Evolutionary conservation across 129 eudicot species (phyloP).

Genomic region (Flaveria brownii): DNA sequence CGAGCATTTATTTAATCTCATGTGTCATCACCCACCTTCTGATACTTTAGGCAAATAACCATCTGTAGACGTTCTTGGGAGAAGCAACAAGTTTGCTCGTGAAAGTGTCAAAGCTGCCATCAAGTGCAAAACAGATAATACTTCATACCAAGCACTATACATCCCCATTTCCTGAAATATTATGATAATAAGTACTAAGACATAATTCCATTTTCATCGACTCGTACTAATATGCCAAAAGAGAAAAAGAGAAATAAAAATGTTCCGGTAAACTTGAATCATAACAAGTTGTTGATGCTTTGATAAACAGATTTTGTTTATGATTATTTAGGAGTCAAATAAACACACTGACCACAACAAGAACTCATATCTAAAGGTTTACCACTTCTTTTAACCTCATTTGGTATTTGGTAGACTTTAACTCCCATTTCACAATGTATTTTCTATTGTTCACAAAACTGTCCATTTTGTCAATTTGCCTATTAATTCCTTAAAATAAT

Average conservation of each 20-base stretch:
- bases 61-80: constrained; percentile 82
- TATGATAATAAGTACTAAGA: constrained; percentile 21
- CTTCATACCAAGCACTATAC: constrained; percentile 95
- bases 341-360: neutral
- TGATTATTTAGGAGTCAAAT: constrained; percentile 1
- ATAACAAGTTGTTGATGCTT: neutral
- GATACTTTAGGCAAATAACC: constrained; percentile 93
- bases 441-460: neutral
- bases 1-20: neutral
- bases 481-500: neutral
- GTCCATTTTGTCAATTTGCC: neutral
- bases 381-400: neutral
- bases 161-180: constrained; percentile 75
- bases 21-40: constrained; percentile 61
- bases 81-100: constrained; percentile 87
- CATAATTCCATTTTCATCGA: constrained; percentile 14
- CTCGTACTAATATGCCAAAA: neutral
- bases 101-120: constrained; percentile 77
- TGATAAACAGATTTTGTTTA: neutral
- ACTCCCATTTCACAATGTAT: neutral
- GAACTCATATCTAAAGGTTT: neutral
- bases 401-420: neutral
- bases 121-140: constrained; percentile 93
- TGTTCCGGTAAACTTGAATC: neutral
- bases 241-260: neutral